These are phyloP conservation scores for Pouteria glomerata DNA, from an alignment of 148 eudicot species.

Conservation along the genomic window DNA sequence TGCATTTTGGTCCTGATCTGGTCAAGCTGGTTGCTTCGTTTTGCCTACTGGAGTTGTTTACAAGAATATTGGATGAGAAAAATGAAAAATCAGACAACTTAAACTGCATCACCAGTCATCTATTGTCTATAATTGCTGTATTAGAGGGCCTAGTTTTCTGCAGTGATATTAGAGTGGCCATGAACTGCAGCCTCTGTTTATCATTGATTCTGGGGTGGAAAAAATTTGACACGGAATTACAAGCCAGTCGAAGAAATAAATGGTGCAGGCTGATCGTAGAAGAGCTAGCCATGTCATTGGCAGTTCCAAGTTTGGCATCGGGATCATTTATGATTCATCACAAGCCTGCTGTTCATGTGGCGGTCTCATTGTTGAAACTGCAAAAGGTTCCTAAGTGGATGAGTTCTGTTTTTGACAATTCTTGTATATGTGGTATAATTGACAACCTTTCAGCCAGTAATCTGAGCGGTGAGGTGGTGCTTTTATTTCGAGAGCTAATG, in stretches of 20 bases:
- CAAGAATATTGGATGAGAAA: conserved; percentile 43
- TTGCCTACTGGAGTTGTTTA: conserved; percentile 66
- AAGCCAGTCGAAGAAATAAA: conserved; percentile 24
- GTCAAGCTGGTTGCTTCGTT: conserved; percentile 65
- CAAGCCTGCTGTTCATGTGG: conserved; percentile 64
- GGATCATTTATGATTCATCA: conserved; percentile 50
- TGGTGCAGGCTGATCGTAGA: conserved; percentile 87
- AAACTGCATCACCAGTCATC: conserved; percentile 31
- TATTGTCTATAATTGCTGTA: conserved; percentile 59
- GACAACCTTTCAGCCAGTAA: conserved; percentile 53
- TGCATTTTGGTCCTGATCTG: conserved; percentile 66
- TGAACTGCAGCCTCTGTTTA: conserved; percentile 63
- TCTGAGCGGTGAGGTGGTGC: conserved; percentile 54
- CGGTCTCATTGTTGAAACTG: conserved; percentile 49
- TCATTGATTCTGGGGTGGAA: conserved; percentile 61
- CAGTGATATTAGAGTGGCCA: conserved; percentile 47
- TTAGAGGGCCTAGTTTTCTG: conserved; percentile 63
- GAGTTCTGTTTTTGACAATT: conserved; percentile 59
- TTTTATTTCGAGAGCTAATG: conserved; percentile 60
- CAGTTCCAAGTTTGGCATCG: conserved; percentile 59
- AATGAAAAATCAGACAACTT: conserved; percentile 24
- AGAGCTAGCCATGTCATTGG: conserved; percentile 74
- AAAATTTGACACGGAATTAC: conserved; percentile 28
- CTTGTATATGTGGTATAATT: conserved; percentile 52
- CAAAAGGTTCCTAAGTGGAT: conserved; percentile 60